Percentiles rank a stretch among this genome's conserved stretches.
These are phyloP conservation scores for Zygosaccharomyces rouxii DNA, from an alignment of 805 yeast genomes.

Conservation along the genomic window DNA sequence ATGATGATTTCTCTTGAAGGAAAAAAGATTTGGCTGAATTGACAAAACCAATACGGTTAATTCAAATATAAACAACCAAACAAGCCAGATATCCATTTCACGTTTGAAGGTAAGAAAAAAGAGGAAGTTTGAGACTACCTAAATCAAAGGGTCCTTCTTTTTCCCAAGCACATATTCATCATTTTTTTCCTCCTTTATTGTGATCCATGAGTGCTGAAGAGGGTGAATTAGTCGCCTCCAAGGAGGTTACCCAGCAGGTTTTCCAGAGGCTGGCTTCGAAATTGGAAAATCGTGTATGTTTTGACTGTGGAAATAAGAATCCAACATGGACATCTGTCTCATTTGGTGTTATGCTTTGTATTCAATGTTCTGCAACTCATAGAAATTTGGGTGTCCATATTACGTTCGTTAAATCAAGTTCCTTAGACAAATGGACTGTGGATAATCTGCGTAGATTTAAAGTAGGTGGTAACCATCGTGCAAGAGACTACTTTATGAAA, in stretches of 20 bases:
- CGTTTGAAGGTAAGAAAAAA: neutral
- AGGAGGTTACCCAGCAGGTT: slow-evolving; percentile 63
- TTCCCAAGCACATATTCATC: neutral
- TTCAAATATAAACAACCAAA: neutral
- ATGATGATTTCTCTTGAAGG: neutral
- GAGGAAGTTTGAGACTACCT: neutral
- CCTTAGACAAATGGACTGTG: slow-evolving; percentile 91
- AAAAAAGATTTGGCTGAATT: slow-evolving; percentile 1
- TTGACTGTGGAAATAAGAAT: slow-evolving; percentile 89
- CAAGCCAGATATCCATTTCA: neutral
- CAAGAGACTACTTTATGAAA: slow-evolving; percentile 75
- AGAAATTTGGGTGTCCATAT: slow-evolving; percentile 95
- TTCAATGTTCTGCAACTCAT: slow-evolving; percentile 94
- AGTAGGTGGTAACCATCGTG: slow-evolving; percentile 86
- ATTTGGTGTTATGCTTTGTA: slow-evolving; percentile 86
- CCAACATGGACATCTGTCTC: slow-evolving; percentile 99
- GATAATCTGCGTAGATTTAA: slow-evolving; percentile 87
- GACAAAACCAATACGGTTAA: neutral
- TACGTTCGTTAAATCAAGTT: slow-evolving; percentile 88
- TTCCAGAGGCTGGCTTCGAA: slow-evolving; percentile 56
- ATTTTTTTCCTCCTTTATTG: neutral
- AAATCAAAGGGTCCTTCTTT: no score
- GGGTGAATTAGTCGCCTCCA: slow-evolving; percentile 46
- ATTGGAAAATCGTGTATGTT: slow-evolving; percentile 80
- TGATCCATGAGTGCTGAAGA: slow-evolving; percentile 28